Conservation (phyloP, 805 yeast genomes). For the Candida suzukii region DNA sequence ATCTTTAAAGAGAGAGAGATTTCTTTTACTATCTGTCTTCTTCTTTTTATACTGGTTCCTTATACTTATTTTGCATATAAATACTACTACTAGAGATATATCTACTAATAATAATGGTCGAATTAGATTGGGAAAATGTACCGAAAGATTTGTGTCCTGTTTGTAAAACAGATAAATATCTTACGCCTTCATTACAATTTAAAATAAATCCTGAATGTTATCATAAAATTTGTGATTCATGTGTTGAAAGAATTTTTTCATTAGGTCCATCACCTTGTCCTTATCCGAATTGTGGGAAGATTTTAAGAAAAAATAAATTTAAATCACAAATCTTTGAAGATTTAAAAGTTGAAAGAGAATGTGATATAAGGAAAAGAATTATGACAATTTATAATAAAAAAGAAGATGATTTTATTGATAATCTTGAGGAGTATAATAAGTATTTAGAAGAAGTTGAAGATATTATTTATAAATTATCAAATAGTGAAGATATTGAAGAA, state of each 20-base stretch:
- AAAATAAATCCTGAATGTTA: slow-evolving; percentile 96
- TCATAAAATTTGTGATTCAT: slow-evolving; percentile 94
- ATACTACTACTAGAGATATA: too few relatives aligned
- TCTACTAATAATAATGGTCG: too few relatives aligned
- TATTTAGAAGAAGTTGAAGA: slow-evolving; percentile 83
- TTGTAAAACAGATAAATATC: slow-evolving; percentile 90
- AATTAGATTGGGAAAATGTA: slow-evolving; percentile 26
- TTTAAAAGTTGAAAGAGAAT: slow-evolving; percentile 81
- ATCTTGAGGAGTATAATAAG: slow-evolving; percentile 55
- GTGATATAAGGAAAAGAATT: slow-evolving; percentile 81
- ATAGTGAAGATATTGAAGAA: slow-evolving; percentile 59
- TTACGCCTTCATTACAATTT: slow-evolving; percentile 89
- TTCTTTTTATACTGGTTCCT: too few relatives aligned
- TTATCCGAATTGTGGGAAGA: slow-evolving; percentile 83
- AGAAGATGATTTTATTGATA: slow-evolving; percentile 49
- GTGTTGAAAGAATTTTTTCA: slow-evolving; percentile 92
- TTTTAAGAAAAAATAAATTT: slow-evolving; percentile 79
- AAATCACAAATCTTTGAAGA: slow-evolving; percentile 93
- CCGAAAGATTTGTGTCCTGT: slow-evolving; percentile 73
- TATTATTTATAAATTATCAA: slow-evolving; percentile 67
- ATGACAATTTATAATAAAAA: slow-evolving; percentile 73
- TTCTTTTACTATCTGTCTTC: too few relatives aligned
- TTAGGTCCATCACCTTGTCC: slow-evolving; percentile 98
- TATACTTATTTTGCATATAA: background rate
- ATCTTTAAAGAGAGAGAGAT: too few relatives aligned